Evolutionary conservation across 305 asterid species (phyloP).

Genomic region (Fraxinus greggii): DNA sequence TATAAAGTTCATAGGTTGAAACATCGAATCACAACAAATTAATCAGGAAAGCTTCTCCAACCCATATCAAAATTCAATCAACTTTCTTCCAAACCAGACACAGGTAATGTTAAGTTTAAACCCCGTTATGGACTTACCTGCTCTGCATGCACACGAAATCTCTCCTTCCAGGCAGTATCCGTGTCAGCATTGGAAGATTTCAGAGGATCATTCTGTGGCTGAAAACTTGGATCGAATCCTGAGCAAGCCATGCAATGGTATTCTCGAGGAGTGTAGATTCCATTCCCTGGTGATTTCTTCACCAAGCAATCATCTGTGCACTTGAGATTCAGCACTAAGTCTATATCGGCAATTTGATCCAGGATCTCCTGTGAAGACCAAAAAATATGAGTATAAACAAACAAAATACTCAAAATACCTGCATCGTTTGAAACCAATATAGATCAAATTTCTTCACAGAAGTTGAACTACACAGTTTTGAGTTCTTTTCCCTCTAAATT

Average conservation of each 20-base stretch:
- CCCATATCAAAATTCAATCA: not conserved
- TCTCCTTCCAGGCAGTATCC: slow-evolving; percentile 53
- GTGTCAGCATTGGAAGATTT: slow-evolving; percentile 32
- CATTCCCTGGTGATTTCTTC: slow-evolving; percentile 38
- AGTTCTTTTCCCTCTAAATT: not conserved
- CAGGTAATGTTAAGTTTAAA: not conserved
- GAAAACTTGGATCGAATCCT: slow-evolving; percentile 36
- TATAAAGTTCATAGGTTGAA: not conserved
- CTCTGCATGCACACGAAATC: slow-evolving; percentile 44
- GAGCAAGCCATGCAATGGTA: slow-evolving; percentile 44
- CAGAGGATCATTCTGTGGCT: slow-evolving; percentile 30
- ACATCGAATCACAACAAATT: not conserved
- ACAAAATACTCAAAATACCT: not conserved
- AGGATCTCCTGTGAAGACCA: slow-evolving; percentile 62
- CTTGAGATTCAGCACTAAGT: slow-evolving; percentile 81
- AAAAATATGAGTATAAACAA: not conserved
- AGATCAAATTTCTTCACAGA: not conserved
- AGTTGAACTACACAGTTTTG: not conserved
- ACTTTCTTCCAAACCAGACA: not conserved
- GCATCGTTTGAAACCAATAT: not conserved
- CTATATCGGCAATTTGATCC: slow-evolving; percentile 72
- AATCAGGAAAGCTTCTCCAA: not conserved
- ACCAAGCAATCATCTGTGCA: slow-evolving; percentile 40
- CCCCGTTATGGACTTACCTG: slow-evolving; percentile 48
- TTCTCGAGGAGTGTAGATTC: slow-evolving; percentile 43